These are phyloP conservation scores for Podila clonocystis DNA, from an alignment of 192 early-diverging fungal species.

Conservation along the genomic window DNA sequence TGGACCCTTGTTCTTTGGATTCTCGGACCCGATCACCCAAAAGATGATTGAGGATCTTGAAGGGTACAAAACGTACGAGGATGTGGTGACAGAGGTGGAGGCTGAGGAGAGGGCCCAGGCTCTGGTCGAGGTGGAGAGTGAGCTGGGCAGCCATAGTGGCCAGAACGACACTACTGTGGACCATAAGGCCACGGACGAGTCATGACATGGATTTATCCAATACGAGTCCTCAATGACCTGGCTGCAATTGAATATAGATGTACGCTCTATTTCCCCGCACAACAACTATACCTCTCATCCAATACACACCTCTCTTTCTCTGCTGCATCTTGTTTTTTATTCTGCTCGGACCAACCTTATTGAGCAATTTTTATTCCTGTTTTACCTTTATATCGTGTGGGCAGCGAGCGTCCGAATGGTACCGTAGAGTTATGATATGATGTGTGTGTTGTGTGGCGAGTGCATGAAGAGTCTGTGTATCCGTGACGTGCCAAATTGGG, in stretches of 20 bases:
- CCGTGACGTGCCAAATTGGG: too few species aligned
- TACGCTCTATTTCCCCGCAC: background rate
- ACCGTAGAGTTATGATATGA: too few species aligned
- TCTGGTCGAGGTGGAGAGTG: background rate
- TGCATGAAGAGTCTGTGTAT: too few species aligned
- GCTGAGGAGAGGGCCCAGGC: background rate
- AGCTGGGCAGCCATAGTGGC: background rate
- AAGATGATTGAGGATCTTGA: slow-evolving; percentile 57
- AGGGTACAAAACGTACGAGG: slow-evolving; percentile 49
- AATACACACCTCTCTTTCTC: too few species aligned
- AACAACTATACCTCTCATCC: too few species aligned
- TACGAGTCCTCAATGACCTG: background rate
- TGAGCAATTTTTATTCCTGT: too few species aligned
- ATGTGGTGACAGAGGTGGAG: slow-evolving; percentile 25
- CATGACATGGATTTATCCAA: background rate
- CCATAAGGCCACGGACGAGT: background rate
- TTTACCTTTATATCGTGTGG: too few species aligned
- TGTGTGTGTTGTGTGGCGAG: too few species aligned
- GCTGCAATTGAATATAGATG: background rate
- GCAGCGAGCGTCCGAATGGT: too few species aligned
- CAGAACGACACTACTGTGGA: background rate
- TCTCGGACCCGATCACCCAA: slow-evolving; percentile 64
- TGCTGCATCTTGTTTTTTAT: too few species aligned
- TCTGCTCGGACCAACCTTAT: too few species aligned
- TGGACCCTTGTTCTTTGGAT: slow-evolving; percentile 66